A percentile compares a stretch with the other conserved stretches of the same genome.
phyloP scores from a whole-genome alignment of 495 filamentous ascomycete species.

The Xylaria telfairii region DNA sequence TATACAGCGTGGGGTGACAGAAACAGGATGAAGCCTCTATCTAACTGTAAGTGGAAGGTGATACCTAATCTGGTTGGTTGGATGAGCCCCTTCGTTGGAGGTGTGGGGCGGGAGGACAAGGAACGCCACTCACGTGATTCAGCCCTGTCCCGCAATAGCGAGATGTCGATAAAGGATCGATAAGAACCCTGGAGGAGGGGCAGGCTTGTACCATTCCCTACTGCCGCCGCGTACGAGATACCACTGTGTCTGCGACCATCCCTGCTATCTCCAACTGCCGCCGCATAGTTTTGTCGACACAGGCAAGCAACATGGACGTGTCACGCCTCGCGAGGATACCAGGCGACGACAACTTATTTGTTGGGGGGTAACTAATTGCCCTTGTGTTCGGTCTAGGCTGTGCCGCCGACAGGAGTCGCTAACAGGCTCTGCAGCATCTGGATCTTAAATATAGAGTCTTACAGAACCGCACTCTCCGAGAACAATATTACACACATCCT shows the following conservation, averaged over 20 bases:
- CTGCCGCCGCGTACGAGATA: too few species aligned
- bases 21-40: background rate
- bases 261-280: background rate
- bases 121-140: slow-evolving; percentile 39
- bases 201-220: too few species aligned
- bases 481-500: slow-evolving; percentile 88
- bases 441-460: slow-evolving; percentile 61
- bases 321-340: slow-evolving; percentile 35
- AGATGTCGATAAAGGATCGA: slow-evolving; percentile 24
- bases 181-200: slow-evolving; percentile 10
- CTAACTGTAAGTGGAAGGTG: slow-evolving; percentile 18
- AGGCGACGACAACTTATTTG: slow-evolving; percentile 67
- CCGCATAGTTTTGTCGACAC: background rate
- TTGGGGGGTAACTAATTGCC: slow-evolving; percentile 73
- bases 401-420: slow-evolving; percentile 28
- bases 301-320: slow-evolving; percentile 22
- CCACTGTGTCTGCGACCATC: background rate
- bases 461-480: slow-evolving; percentile 67
- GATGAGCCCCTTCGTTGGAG: too few species aligned
- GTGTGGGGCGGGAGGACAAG: background rate
- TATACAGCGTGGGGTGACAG: background rate
- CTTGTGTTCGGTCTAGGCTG: slow-evolving; percentile 21
- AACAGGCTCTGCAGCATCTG: slow-evolving; percentile 66
- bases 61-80: background rate
- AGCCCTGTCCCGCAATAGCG: slow-evolving; percentile 36